phyloP scores from a whole-genome alignment of 306 rosid species.

The Crataegus laevigata region DNA sequence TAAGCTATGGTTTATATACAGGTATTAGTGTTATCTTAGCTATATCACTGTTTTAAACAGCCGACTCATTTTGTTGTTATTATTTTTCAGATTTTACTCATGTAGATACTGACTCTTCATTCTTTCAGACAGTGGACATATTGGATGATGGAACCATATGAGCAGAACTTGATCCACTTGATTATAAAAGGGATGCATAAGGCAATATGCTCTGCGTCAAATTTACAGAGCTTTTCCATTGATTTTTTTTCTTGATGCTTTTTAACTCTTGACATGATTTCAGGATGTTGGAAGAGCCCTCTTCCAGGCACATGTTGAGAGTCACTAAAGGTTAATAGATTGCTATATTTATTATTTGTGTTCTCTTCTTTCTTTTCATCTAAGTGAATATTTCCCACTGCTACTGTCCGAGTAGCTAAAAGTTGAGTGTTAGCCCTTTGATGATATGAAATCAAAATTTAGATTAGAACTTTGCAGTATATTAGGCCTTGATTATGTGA shows the following conservation, averaged over 20 bases:
- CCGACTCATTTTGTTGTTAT: neutral
- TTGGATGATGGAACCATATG: slow-evolving; percentile 59
- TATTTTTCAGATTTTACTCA: neutral
- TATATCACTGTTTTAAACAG: neutral
- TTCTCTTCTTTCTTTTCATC: no score
- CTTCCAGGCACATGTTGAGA: slow-evolving; percentile 85
- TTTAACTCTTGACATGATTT: slow-evolving; percentile 25
- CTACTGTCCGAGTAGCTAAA: no score
- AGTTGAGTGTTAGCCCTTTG: no score
- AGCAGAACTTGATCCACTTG: slow-evolving; percentile 64
- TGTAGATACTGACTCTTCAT: neutral
- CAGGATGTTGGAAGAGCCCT: no score
- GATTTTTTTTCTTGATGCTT: slow-evolving; percentile 11
- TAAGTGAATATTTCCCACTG: no score
- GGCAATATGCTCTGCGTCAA: slow-evolving; percentile 32
- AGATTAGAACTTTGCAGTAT: no score
- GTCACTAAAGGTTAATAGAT: slow-evolving; percentile 72
- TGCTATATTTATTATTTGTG: neutral
- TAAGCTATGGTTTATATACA: slow-evolving; percentile 99
- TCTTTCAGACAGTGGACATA: slow-evolving; percentile 90
- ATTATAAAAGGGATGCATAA: slow-evolving; percentile 83
- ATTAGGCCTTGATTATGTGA: no score
- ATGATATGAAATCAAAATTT: no score
- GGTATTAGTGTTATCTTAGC: slow-evolving; percentile 32
- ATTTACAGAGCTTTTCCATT: slow-evolving; percentile 1